These are phyloP conservation scores for Phytophthora megakarya DNA, from an alignment of 352 stramenopile species.

Conservation along the genomic window DNA sequence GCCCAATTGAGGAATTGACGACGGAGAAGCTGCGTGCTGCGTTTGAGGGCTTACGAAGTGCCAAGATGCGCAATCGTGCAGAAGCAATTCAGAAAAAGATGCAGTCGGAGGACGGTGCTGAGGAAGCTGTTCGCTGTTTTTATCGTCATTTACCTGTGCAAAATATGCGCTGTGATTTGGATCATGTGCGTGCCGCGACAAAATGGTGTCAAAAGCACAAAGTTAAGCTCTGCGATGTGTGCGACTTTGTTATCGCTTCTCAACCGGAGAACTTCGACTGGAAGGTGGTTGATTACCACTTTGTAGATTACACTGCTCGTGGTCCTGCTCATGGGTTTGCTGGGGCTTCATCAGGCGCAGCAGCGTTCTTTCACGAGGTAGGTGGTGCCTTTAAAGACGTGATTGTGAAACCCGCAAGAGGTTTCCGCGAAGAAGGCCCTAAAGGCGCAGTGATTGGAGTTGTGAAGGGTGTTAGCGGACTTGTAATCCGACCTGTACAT, in stretches of 20 bases:
- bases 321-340: slow-evolving; percentile 43
- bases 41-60: slow-evolving; percentile 59
- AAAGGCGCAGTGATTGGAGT: slow-evolving; percentile 56
- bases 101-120: slow-evolving; percentile 80
- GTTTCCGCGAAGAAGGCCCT: slow-evolving; percentile 53
- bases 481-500: slow-evolving; percentile 51
- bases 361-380: slow-evolving; percentile 55
- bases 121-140: slow-evolving; percentile 82
- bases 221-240: slow-evolving; percentile 59
- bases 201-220: slow-evolving; percentile 60
- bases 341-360: slow-evolving; percentile 47
- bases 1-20: slow-evolving; percentile 80
- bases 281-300: slow-evolving; percentile 58
- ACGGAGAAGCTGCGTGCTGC: slow-evolving; percentile 69
- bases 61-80: slow-evolving; percentile 49
- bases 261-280: slow-evolving; percentile 45
- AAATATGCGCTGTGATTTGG: slow-evolving; percentile 84
- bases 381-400: slow-evolving; percentile 57
- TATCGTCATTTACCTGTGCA: slow-evolving; percentile 81
- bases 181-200: slow-evolving; percentile 44
- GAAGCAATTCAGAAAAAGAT: slow-evolving; percentile 60
- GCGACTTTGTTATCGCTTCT: slow-evolving; percentile 52
- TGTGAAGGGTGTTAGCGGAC: slow-evolving; percentile 43
- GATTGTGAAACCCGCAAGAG: slow-evolving; percentile 45
- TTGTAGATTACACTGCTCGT: slow-evolving; percentile 56